phyloP scores from a whole-genome alignment of 257 asterid genomes.

The Hygrophila difformis region DNA sequence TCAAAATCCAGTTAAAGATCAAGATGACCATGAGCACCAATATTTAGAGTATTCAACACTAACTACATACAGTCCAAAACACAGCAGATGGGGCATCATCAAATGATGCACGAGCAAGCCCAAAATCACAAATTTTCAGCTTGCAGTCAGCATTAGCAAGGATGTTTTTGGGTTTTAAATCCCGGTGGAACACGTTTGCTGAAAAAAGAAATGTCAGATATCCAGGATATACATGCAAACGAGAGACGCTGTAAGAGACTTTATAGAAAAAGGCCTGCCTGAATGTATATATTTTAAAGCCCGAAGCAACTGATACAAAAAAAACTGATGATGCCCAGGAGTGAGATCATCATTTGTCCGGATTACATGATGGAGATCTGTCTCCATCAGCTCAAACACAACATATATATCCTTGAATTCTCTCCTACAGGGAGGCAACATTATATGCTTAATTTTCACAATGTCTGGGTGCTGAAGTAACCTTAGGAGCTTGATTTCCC shows the following conservation, averaged over 20 bases:
- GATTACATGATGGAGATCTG: conserved; percentile 71
- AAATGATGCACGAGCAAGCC: conserved; percentile 70
- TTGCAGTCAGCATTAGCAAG: conserved; percentile 84
- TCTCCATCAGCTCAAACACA: conserved; percentile 79
- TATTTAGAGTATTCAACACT: conserved; percentile 3
- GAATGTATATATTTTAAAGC: conserved; percentile 67
- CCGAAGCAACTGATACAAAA: conserved; percentile 75
- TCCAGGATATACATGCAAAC: background rate
- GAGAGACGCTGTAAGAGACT: background rate
- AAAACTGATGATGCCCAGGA: conserved; percentile 61
- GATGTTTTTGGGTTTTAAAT: conserved; percentile 66
- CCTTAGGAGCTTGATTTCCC: conserved; percentile 77
- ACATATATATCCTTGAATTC: conserved; percentile 73
- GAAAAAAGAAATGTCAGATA: conserved; percentile 20
- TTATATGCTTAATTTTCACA: conserved; percentile 64
- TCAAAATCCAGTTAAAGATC: conserved; percentile 11
- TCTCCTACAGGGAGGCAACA: conserved; percentile 72
- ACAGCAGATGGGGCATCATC: conserved; percentile 70
- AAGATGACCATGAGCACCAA: background rate
- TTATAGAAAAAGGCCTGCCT: conserved; percentile 29
- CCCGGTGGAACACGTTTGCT: conserved; percentile 75
- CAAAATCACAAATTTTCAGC: conserved; percentile 77
- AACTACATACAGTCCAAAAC: conserved; percentile 72
- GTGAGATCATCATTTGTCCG: conserved; percentile 59
- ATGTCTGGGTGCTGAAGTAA: conserved; percentile 64